Conservation (phyloP, 306 rosid genomes). For the Macrotyloma uniflorum region DNA sequence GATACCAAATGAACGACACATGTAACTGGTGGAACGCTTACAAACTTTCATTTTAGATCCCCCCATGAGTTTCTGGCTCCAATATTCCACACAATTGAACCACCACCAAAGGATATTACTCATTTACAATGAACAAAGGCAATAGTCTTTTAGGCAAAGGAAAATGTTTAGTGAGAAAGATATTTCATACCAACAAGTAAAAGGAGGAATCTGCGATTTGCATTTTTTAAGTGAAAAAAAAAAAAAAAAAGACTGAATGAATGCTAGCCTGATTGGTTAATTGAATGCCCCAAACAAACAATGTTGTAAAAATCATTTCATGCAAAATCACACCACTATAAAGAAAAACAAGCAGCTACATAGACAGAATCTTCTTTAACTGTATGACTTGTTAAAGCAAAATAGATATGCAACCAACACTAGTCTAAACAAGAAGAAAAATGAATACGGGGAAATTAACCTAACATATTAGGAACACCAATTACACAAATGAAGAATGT, state of each 20-base stretch:
- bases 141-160: constrained; percentile 18
- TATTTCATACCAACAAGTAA: background rate
- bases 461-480: background rate
- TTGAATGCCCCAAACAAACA: background rate
- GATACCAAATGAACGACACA: constrained; percentile 28
- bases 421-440: background rate
- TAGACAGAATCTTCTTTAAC: background rate
- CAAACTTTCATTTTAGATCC: constrained; percentile 29
- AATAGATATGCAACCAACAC: constrained; percentile 10
- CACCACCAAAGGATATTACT: constrained; percentile 11
- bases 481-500: constrained; percentile 24
- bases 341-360: constrained; percentile 3
- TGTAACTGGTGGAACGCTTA: constrained; percentile 30
- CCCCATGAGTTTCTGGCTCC: constrained; percentile 33
- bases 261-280: background rate
- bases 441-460: background rate
- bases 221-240: background rate
- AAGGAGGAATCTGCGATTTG: background rate
- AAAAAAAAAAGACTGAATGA: background rate
- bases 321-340: background rate
- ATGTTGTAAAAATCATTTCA: background rate
- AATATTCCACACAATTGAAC: constrained; percentile 30
- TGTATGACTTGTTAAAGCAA: background rate
- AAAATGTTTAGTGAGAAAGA: background rate
- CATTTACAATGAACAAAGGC: constrained; percentile 47